phyloP scores from a whole-genome alignment of 2,329 filamentous ascomycete genomes.

The Volutella citrinella region DNA sequence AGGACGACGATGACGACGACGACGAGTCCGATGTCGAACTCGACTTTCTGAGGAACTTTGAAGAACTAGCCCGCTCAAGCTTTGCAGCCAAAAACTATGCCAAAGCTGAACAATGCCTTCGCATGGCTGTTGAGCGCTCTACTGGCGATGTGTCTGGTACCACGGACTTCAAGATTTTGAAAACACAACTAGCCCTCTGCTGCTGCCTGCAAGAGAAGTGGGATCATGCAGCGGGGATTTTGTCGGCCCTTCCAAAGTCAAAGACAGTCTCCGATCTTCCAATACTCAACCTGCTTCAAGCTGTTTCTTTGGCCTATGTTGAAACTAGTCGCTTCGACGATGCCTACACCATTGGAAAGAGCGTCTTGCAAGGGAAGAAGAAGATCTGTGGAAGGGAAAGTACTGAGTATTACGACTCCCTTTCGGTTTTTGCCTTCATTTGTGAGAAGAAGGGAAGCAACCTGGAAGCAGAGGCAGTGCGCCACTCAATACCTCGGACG shows the following conservation, averaged over 20 bases:
- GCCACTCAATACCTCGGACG: slow-evolving; percentile 1
- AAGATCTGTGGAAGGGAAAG: slow-evolving; percentile 1
- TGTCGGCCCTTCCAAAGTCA: background rate
- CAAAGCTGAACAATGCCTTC: slow-evolving; percentile 5
- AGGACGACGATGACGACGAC: background rate
- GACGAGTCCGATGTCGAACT: background rate
- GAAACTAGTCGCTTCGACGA: slow-evolving; percentile 2
- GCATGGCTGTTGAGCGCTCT: background rate
- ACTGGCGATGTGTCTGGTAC: background rate
- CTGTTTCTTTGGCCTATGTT: slow-evolving; percentile 1
- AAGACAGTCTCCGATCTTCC: background rate
- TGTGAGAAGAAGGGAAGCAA: slow-evolving; percentile 2
- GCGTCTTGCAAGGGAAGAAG: slow-evolving; percentile 3
- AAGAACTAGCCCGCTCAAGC: slow-evolving; percentile 2
- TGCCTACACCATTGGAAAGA: background rate
- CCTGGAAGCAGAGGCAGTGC: slow-evolving; percentile 1
- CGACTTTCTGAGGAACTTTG: background rate
- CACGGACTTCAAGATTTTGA: background rate
- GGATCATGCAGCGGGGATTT: slow-evolving; percentile 1
- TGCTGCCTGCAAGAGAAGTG: slow-evolving; percentile 4
- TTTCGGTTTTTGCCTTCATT: slow-evolving; percentile 1
- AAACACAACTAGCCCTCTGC: slow-evolving; percentile 2
- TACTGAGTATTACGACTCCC: slow-evolving; percentile 2
- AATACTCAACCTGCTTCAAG: slow-evolving; percentile 3
- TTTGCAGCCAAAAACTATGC: slow-evolving; percentile 1